Percentiles rank a stretch among this genome's conserved stretches.
Conservation (phyloP, 176 grass and related monocot species). For the Oryza coarctata region DNA sequence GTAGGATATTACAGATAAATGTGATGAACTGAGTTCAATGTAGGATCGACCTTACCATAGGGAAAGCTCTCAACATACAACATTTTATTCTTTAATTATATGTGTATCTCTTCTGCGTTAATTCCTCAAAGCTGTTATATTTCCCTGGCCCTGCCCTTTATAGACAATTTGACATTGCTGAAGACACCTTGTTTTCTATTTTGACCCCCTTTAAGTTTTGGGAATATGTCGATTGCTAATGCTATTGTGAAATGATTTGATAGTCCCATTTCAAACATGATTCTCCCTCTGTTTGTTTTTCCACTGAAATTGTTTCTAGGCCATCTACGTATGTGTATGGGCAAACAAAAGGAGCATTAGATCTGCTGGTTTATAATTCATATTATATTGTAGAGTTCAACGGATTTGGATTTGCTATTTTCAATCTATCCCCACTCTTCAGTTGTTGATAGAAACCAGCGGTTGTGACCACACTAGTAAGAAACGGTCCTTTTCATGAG, state of each 20-base stretch:
- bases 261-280: slow-evolving; percentile 2
- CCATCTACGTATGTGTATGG: neutral
- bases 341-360: neutral
- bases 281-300: neutral
- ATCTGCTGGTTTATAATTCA: neutral
- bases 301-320: neutral
- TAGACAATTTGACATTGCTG: neutral
- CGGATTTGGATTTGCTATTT: slow-evolving; percentile 26
- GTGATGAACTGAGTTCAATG: neutral
- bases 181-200: slow-evolving; percentile 2
- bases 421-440: neutral
- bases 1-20: neutral
- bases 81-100: neutral
- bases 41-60: neutral
- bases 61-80: neutral
- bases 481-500: neutral
- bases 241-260: neutral
- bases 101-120: neutral
- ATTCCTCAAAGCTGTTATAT: slow-evolving; percentile 3
- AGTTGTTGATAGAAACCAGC: neutral
- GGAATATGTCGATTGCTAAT: neutral
- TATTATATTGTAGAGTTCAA: neutral
- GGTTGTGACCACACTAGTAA: neutral
- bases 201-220: neutral
- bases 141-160: neutral